These are phyloP conservation scores for Acacia melanoxylon DNA, from an alignment of 306 rosid species.

Conservation along the genomic window DNA sequence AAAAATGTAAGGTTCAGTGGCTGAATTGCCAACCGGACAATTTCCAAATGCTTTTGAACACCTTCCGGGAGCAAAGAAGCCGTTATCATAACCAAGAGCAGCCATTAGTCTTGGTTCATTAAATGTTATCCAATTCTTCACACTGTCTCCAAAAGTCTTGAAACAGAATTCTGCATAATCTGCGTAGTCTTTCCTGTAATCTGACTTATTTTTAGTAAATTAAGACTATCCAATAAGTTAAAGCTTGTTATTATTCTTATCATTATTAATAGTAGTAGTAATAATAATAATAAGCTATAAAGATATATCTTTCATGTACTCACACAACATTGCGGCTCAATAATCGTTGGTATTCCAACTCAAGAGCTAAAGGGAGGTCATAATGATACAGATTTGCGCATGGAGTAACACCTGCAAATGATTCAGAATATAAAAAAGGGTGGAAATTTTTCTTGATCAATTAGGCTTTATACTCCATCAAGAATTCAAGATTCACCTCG, in stretches of 20 bases:
- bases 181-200: conserved; percentile 59
- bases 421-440: background rate
- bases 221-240: background rate
- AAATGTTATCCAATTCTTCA: conserved; percentile 70
- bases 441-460: background rate
- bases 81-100: conserved; percentile 68
- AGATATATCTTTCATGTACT: conserved; percentile 26
- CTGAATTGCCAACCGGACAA: conserved; percentile 62
- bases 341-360: conserved; percentile 56
- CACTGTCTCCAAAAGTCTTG: conserved; percentile 63
- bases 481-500: conserved; percentile 38
- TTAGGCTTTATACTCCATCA: background rate
- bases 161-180: conserved; percentile 70
- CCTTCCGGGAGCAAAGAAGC: conserved; percentile 63
- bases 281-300: background rate
- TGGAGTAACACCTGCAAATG: conserved; percentile 58
- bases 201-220: background rate
- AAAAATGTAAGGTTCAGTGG: conserved; percentile 58
- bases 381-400: conserved; percentile 65
- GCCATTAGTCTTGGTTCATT: conserved; percentile 67
- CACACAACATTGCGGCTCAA: conserved; percentile 57
- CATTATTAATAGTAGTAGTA: too few relatives aligned
- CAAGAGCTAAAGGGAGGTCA: conserved; percentile 64
- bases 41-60: conserved; percentile 61
- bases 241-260: background rate